Base-by-base conservation (phyloP, 805 yeast species). In the Candida tammaniensis region DNA sequence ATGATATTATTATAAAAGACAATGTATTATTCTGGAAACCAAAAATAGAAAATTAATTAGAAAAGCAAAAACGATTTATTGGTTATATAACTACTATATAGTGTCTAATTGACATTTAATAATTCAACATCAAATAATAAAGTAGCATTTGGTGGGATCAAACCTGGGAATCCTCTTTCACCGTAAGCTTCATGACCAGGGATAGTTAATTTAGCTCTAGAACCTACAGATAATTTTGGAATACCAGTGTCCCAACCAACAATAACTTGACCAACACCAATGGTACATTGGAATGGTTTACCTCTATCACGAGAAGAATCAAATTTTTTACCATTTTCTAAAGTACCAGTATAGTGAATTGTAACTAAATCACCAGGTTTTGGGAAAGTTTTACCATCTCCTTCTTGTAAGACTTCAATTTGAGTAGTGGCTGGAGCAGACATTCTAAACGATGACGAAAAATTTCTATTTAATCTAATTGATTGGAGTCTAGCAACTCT, bases 261-360 rank as follows among this genome's bases (percentile, higher is more conserved):
- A 69, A 91, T 91, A 49, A 91, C 97, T 69, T 84, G 95, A 47
- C 97, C 96, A 48, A 86, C 95, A 63, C 98, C 97, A 58, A 91
- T 86, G 66, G 72, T 68, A 63, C 95, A 84, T 64, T 86, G 91
- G 81, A 91, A 91, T 48, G 98, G 96, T 64, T 83, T 79, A 57
- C 93, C 93, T 70, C 97, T 82, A 74, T 87, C 95, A 52, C 88
- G 76, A 37, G 97, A 88, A 35, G 96, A 86, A 65, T 91, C 98
- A 59, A 91, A 91, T 69, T 86, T 86, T 72, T 86, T 87, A 54
- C 98, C 98, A 64, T 86, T 85, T 65, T 86, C 95, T 57, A 91
- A 76, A 39, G 95, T 88, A 53, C 98, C 98, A 34, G 86, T 83
- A 78, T 91, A 91, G 71, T 91, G 97, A 58, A 91, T 91, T 46